Percentiles rank a stretch among this genome's conserved stretches.
Conservation (phyloP, 2,329 filamentous ascomycete genomes). For the Cladosporium cucumerinum region DNA sequence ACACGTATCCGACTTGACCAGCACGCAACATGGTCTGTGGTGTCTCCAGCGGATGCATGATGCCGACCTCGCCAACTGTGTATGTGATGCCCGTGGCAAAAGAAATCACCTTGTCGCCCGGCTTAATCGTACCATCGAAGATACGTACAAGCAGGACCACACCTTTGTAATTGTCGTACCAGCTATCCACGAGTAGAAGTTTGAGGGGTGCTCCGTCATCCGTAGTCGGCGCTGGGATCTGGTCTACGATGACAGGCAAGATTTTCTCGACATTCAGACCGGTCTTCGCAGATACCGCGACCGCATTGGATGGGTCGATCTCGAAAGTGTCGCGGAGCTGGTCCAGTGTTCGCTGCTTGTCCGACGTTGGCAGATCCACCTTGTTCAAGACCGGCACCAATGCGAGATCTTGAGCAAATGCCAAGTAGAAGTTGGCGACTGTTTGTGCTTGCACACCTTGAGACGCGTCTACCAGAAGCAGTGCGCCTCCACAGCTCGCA, state of each 20-base stretch:
- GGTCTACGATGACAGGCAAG: constrained; percentile 78
- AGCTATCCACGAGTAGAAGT: constrained; percentile 90
- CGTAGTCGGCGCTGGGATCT: constrained; percentile 77
- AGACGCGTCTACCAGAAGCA: constrained; percentile 90
- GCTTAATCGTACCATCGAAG: constrained; percentile 79
- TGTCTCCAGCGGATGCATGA: constrained; percentile 87
- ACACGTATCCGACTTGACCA: constrained; percentile 93
- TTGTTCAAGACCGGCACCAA: constrained; percentile 96
- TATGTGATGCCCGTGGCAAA: constrained; percentile 88
- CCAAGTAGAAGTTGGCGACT: constrained; percentile 96
- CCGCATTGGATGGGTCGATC: constrained; percentile 69
- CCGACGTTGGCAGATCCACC: constrained; percentile 86
- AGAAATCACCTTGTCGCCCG: constrained; percentile 82
- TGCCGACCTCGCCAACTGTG: constrained; percentile 91
- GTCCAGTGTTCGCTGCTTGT: constrained; percentile 77
- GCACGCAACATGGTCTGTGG: constrained; percentile 77
- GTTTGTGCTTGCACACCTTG: constrained; percentile 98
- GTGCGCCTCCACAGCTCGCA: constrained; percentile 87
- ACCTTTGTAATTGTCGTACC: constrained; percentile 95
- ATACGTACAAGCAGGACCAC: constrained; percentile 87
- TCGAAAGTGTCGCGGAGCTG: constrained; percentile 88
- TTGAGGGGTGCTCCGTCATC: constrained; percentile 70
- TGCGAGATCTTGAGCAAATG: constrained; percentile 83
- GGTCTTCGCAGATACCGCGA: constrained; percentile 88
- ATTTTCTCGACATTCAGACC: constrained; percentile 82